Base-by-base conservation (phyloP, 192 early-diverging fungal genomes). In the Coemansia sp. region DNA sequence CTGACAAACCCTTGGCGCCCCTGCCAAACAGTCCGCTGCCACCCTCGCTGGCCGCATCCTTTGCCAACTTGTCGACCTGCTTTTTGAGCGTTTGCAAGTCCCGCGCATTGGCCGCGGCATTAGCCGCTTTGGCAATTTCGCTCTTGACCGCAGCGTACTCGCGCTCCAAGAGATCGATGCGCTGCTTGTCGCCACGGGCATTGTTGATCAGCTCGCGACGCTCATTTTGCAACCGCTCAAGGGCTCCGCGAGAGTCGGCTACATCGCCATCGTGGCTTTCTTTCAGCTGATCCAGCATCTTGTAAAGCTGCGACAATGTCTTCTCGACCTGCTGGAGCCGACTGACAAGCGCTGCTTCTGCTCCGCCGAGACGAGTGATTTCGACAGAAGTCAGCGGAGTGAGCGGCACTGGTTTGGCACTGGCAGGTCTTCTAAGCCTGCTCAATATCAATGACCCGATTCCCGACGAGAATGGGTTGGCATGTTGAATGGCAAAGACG, bases 271-370 rank as follows among this genome's bases (percentile, higher is more conserved):
- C 64, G 13, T 46, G 64, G 9, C 67, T 60, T 3, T 59, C 47
- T 33, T 67, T 62, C n/a, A 74, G 60, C 42, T 58, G 40, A 19
- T 74, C 71, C 14, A 74, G 55, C 15, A 74, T 18, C 9, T 51
- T 50, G 43, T 74, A 74, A 33, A 74, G 51, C 9, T 67, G 64
- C 25, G 39, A 49, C 22, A 74, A 51, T 9, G 60, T 67, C 59
- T 74, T 63, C 55, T 74, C 71, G 24, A 74, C 55, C 23, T 49
- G 52, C 22, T 63, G 32, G 33, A 74, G 48, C 20, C 71, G 71
- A 10, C 59, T 56, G 14, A 67, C 64, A 19, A 62, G 60, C 9
- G 33, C 45, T 6, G 71, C 67, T 5, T 59, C 60, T 10, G 58
- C 59, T 6, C 71, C 71, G 37, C 64, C 64, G 19, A 67, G 59